Evolutionary conservation across 345 rosid genomes (phyloP).

Genomic region (Clarkia xantiana): DNA sequence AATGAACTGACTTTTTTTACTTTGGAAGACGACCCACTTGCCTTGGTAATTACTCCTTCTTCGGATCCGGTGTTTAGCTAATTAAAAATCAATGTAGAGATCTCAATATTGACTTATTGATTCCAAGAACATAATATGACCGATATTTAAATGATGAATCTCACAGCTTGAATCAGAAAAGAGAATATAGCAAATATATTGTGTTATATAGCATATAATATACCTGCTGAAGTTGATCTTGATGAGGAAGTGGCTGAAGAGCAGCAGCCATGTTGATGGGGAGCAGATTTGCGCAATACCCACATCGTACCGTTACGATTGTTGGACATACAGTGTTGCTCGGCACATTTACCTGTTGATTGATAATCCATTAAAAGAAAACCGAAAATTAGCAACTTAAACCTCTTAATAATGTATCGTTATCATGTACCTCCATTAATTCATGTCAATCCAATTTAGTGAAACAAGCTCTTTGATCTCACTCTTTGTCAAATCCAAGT

Average conservation of each 20-base stretch:
- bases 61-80: too few relatives aligned
- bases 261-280: conserved; percentile 70
- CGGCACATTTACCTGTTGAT: conserved; percentile 73
- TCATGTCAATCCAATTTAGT: not conserved
- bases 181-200: too few relatives aligned
- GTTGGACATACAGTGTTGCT: conserved; percentile 37
- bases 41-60: conserved; percentile 35
- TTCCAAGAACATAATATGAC: too few relatives aligned
- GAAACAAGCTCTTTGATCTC: too few relatives aligned
- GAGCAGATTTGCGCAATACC: conserved; percentile 80
- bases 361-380: not conserved
- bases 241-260: conserved; percentile 40
- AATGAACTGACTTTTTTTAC: conserved; percentile 22
- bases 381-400: too few relatives aligned
- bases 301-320: conserved; percentile 88
- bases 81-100: too few relatives aligned
- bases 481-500: too few relatives aligned
- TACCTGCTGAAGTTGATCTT: conserved; percentile 27
- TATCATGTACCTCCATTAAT: not conserved
- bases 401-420: too few relatives aligned
- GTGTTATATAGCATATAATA: too few relatives aligned
- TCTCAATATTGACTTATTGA: too few relatives aligned
- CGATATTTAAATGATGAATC: too few relatives aligned
- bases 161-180: too few relatives aligned
- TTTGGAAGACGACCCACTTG: conserved; percentile 53